Evolutionary conservation across 805 yeast genomes (phyloP).

Genomic region (Saccharomyces paradoxus): DNA sequence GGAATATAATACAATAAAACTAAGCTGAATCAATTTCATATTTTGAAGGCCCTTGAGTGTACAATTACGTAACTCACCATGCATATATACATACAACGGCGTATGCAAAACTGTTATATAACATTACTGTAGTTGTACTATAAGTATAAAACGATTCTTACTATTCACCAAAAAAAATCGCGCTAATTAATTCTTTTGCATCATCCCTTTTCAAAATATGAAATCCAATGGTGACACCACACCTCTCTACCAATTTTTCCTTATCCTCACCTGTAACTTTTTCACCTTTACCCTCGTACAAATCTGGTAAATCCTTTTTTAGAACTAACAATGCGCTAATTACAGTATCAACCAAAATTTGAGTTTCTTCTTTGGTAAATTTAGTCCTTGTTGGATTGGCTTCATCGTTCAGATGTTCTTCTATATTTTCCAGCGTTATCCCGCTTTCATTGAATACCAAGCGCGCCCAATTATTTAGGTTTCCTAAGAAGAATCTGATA

Average conservation of each 20-base stretch:
- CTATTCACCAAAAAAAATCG: constrained; percentile 66
- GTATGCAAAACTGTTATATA: constrained; percentile 2
- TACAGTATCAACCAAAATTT: constrained; percentile 41
- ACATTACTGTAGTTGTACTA: constrained; percentile 3
- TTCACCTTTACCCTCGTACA: constrained; percentile 32
- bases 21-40: not conserved
- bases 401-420: constrained; percentile 7
- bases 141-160: constrained; percentile 1
- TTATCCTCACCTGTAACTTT: constrained; percentile 32
- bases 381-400: constrained; percentile 14
- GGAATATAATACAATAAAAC: not conserved
- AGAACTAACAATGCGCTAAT: constrained; percentile 49
- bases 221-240: constrained; percentile 53
- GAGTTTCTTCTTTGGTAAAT: constrained; percentile 39
- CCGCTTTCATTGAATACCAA: constrained; percentile 40
- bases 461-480: constrained; percentile 70
- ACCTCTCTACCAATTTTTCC: constrained; percentile 43
- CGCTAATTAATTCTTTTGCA: constrained; percentile 46
- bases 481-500: constrained; percentile 76
- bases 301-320: constrained; percentile 28
- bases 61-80: not conserved
- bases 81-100: not conserved
- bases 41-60: not conserved
- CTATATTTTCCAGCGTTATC: constrained; percentile 15
- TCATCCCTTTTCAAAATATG: constrained; percentile 40